Evolutionary conservation across 208 protist genomes (phyloP).

Genomic region (Trypanosoma boissoni): DNA sequence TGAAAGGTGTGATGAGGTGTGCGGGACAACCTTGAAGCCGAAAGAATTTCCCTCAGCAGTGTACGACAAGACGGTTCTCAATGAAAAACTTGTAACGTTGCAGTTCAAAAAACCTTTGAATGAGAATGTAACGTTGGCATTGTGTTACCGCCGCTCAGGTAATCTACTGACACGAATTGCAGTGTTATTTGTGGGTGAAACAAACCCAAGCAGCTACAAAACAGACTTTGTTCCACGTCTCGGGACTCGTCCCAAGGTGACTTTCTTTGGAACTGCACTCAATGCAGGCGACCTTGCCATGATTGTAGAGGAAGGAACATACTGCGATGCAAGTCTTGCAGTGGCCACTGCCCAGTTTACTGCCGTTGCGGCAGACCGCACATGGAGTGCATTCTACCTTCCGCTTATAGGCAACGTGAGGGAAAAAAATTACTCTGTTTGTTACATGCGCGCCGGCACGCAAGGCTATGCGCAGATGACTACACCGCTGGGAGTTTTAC

Average conservation of each 20-base stretch:
- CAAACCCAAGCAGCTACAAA: slow-evolving; percentile 69
- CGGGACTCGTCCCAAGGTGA: slow-evolving; percentile 71
- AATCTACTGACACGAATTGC: slow-evolving; percentile 52
- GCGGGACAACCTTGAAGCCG: slow-evolving; percentile 47
- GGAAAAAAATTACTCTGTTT: slow-evolving; percentile 60
- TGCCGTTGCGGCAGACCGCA: slow-evolving; percentile 24
- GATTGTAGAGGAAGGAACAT: slow-evolving; percentile 40
- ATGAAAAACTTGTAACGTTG: slow-evolving; percentile 42
- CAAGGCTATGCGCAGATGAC: slow-evolving; percentile 54
- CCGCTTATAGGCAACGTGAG: slow-evolving; percentile 36
- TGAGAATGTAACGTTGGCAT: slow-evolving; percentile 38
- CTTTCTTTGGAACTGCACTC: slow-evolving; percentile 61
- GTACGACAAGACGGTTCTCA: slow-evolving; percentile 42
- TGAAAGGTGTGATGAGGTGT: slow-evolving; percentile 71
- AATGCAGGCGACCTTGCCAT: slow-evolving; percentile 54
- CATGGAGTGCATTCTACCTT: slow-evolving; percentile 39
- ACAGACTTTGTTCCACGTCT: slow-evolving; percentile 72
- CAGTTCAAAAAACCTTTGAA: slow-evolving; percentile 37
- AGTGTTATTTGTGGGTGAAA: slow-evolving; percentile 44
- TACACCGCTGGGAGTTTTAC: slow-evolving; percentile 38
- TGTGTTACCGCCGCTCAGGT: slow-evolving; percentile 79
- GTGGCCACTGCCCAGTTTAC: slow-evolving; percentile 41
- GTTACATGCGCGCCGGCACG: slow-evolving; percentile 58
- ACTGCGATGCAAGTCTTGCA: slow-evolving; percentile 50
- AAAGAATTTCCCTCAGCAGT: slow-evolving; percentile 29